Base-by-base conservation (phyloP, 2,329 filamentous ascomycete genomes). In the Lasiodiplodia theobromae region DNA sequence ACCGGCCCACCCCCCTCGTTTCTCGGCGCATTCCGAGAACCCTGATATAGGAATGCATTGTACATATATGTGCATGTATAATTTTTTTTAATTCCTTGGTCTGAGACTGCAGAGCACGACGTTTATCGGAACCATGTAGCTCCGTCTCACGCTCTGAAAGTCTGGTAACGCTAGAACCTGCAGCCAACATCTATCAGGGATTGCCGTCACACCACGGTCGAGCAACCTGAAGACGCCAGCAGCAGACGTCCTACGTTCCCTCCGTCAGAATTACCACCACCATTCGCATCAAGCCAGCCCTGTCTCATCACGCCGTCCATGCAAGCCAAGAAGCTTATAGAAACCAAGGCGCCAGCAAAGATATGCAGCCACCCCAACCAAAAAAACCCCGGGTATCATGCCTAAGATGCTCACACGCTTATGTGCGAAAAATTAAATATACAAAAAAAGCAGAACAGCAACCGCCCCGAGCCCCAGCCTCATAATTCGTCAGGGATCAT, bases 321-420 rank as follows among this genome's bases (percentile, higher is more conserved):
- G 23, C 58, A 63, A 37, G 16, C 25, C 18, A 52, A 52, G 21
- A 37, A 23, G 2, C 40, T 23, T 14, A 31, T 49, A 37, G 18
- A 37, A 38, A 25, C n/a, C 7, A 34, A 38, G 37, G 40, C 28
- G 54, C 65, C 54, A 12, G 38, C 37, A 23, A 64, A 38, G 3
- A n/a, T 11, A 60, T 67, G 54, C 65, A 51, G 65, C 51, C 16
- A 11, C 54, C n/a, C n/a, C 53, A 23, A 60, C 25, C 53, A 47
- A 60, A 47, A 60, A 40, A n/a, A 25, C 25, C 40, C 54, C 34
- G 65, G 65, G 65, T 67, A 67, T 67, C 65, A 67, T 67, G 54
- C 54, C 37, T 37, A 60, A 67, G n/a, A 67, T 28, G 31, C 60
- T 52, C 60, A 21, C 47, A n/a, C 31, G 31, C 60, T 34, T 38